Evolutionary conservation across 192 early-diverging fungal species (phyloP).

Genomic region (Dissophora ornata): DNA sequence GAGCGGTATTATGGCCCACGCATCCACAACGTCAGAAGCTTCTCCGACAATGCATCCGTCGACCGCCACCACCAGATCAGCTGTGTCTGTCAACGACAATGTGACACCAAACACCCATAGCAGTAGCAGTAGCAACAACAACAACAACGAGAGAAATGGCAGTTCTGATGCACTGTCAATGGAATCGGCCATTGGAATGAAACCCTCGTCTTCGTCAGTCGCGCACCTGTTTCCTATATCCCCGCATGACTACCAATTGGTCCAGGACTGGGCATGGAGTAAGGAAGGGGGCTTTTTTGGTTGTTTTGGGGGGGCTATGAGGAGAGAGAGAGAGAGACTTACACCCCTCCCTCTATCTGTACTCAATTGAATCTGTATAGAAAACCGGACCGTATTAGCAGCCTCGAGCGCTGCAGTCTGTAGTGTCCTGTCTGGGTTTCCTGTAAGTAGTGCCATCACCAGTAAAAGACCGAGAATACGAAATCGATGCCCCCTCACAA

Average conservation of each 20-base stretch:
- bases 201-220: slow-evolving; percentile 27
- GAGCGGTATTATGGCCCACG: not conserved
- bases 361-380: too few species aligned
- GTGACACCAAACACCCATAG: slow-evolving; percentile 5
- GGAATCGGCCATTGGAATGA: too few species aligned
- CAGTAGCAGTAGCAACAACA: slow-evolving; percentile 6
- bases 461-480: too few species aligned
- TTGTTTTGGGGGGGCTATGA: not conserved
- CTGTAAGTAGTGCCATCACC: slow-evolving; percentile 55
- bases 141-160: not conserved
- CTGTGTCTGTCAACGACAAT: not conserved
- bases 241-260: slow-evolving; percentile 22
- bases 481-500: too few species aligned
- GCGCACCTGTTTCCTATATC: slow-evolving; percentile 47
- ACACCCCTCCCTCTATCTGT: too few species aligned
- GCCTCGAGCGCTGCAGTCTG: slow-evolving; percentile 77
- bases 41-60: not conserved
- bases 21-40: not conserved
- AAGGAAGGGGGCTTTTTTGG: too few species aligned
- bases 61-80: not conserved
- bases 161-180: slow-evolving; percentile 1
- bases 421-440: slow-evolving; percentile 77
- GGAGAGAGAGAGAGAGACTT: too few species aligned
- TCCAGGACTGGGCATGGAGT: slow-evolving; percentile 53
- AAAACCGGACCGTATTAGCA: slow-evolving; percentile 72